Percentiles rank a stretch among this genome's conserved stretches.
These are phyloP conservation scores for Schizophyllum commune DNA, from an alignment of 1,284 basidiomycete genomes.

Conservation along the genomic window DNA sequence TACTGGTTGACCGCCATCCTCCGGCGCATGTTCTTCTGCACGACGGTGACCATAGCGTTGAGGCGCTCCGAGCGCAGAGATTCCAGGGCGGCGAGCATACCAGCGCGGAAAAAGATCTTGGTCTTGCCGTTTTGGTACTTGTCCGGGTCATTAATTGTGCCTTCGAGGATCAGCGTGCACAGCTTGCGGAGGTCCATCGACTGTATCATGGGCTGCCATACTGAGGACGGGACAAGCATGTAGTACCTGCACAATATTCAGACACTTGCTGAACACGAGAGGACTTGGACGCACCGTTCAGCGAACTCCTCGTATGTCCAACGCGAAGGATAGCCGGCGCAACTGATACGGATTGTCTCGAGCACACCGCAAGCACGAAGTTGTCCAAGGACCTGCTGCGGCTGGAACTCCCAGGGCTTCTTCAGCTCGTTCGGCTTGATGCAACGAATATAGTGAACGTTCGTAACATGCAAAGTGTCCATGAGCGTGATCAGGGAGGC, in stretches of 20 bases:
- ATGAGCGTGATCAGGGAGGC: conserved; percentile 90
- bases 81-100: conserved; percentile 97
- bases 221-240: conserved; percentile 84
- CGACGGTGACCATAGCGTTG: conserved; percentile 86
- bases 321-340: conserved; percentile 97
- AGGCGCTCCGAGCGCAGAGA: conserved; percentile 82
- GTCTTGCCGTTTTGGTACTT: conserved; percentile 97
- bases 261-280: conserved; percentile 8
- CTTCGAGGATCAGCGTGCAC: conserved; percentile 81
- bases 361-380: conserved; percentile 97
- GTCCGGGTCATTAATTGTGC: conserved; percentile 86
- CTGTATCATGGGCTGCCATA: conserved; percentile 81
- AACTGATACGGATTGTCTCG: conserved; percentile 98
- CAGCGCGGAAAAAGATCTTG: conserved; percentile 99
- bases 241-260: conserved; percentile 69
- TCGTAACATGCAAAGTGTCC: conserved; percentile 96
- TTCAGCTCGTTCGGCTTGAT: conserved; percentile 99
- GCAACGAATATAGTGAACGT: conserved; percentile 99
- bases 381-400: conserved; percentile 94
- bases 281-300: conserved; percentile 63
- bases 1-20: conserved; percentile 83
- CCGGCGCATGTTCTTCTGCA: conserved; percentile 95
- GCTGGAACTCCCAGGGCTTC: conserved; percentile 93
- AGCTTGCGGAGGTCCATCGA: conserved; percentile 74
- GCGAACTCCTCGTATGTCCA: conserved; percentile 99